These are phyloP conservation scores for Populus hybrid DNA, from an alignment of 441 rosid species.

Conservation along the genomic window DNA sequence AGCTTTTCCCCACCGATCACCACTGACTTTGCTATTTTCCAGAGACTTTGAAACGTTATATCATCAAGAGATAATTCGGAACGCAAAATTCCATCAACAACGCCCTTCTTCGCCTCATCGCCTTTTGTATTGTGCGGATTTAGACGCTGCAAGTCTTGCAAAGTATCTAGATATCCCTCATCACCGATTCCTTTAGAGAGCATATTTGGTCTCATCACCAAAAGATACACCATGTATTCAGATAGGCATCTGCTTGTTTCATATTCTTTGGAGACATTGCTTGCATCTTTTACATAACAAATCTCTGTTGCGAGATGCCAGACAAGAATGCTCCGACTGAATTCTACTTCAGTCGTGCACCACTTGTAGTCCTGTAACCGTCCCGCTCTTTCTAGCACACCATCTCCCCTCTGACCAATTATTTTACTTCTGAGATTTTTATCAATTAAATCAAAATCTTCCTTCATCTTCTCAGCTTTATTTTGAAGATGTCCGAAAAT, in stretches of 20 bases:
- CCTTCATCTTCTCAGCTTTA: background rate
- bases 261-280: rapidly evolving
- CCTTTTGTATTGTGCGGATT: rapidly evolving
- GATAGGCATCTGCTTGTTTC: background rate
- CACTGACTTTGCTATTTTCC: background rate
- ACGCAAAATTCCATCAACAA: background rate
- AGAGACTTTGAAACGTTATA: no score
- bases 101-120: background rate
- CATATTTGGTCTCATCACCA: background rate
- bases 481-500: background rate
- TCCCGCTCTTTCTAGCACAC: background rate
- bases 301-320: background rate
- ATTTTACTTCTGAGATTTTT: background rate
- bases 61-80: no score
- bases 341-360: background rate
- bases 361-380: background rate
- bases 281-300: background rate
- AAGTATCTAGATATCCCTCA: background rate
- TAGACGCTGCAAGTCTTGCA: background rate
- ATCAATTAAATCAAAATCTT: background rate
- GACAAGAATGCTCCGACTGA: background rate
- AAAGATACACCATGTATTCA: background rate
- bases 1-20: background rate
- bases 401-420: background rate
- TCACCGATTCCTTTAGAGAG: background rate